These are phyloP conservation scores for Naganishia vaughanmartiniae DNA, from an alignment of 768 basidiomycete species.

Conservation along the genomic window DNA sequence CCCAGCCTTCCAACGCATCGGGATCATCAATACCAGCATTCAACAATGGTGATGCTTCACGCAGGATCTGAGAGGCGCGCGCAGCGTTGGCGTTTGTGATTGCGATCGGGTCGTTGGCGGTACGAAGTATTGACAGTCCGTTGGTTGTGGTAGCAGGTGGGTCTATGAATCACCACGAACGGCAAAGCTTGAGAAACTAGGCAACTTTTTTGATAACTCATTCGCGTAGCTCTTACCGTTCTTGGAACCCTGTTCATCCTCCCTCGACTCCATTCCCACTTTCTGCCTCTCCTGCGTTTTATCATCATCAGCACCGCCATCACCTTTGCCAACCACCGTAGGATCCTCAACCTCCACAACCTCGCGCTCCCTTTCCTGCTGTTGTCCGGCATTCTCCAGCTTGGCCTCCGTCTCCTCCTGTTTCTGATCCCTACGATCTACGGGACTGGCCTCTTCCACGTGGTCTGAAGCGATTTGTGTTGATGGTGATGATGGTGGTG, in stretches of 20 bases:
- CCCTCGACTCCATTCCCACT: neutral
- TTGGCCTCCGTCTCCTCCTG: neutral
- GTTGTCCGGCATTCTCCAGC: slow-evolving; percentile 33
- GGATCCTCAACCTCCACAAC: slow-evolving; percentile 31
- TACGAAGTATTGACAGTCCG: no score
- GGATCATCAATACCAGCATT: slow-evolving; percentile 63
- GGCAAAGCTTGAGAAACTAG: neutral
- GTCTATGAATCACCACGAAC: no score
- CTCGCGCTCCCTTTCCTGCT: slow-evolving; percentile 30
- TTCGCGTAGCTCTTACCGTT: neutral
- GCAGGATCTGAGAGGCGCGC: slow-evolving; percentile 61
- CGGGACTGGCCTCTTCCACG: no score
- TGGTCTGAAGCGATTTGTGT: no score
- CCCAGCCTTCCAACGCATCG: slow-evolving; percentile 68
- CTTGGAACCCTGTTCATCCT: neutral
- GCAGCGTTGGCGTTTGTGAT: neutral
- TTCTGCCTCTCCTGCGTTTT: neutral
- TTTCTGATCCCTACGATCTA: no score
- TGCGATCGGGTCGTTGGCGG: neutral
- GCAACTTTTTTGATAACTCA: neutral
- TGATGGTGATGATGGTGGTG: no score
- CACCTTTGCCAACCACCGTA: slow-evolving; percentile 29
- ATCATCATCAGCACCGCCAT: neutral
- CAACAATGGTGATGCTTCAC: slow-evolving; percentile 65
- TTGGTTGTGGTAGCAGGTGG: no score